Evolutionary conservation across 1,139 yeast species (phyloP), one percentile per base, ranked within the genome.

Genomic region (Nakaseomyces sp.): DNA sequence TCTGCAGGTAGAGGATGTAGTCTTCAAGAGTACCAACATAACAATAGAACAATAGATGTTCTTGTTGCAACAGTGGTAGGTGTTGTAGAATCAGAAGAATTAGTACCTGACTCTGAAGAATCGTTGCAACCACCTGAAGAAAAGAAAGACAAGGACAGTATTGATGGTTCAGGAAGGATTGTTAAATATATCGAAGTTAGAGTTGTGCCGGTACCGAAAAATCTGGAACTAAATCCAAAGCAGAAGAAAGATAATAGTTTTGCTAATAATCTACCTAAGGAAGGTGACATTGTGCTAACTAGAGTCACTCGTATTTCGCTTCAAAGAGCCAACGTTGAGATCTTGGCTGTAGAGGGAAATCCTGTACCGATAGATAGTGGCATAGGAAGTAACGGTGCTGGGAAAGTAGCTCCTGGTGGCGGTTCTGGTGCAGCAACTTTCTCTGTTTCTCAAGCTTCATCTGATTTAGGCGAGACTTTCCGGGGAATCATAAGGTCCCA

Each of bases 391-490:
- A 76, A 76, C 53, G 88, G 87, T 1, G 52, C 67, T 45, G 67
- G 68, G 22, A 52, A 55, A 4, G 56, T 68, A 2, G 72, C 76
- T 0, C 56, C 67, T 2, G 78, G 80, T 12, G 81, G 80, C 13
- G 82, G 82, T 0, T 71, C 82, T 2, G 73, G 78, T 16, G 82
- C 81, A 0, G 66, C 70, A 3, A 64, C 70, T 5, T 67, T 70
- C 37, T 66, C 73, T 4, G 64, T 73, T 0, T 70, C 74, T n/a
- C 67, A 70, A 41, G 66, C 68, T 10, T 73, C 83, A 3, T 69
- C 75, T 20, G 95, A 87, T 54, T 66, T 85, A 36, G 96, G 96
- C 1, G 98, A 91, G 59, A 87, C 86, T 24, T 91, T 86, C 67
- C 86, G 85, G 54, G 99, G 95, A 1, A 72, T 89, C 10, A 83